Base-by-base conservation (phyloP, 805 yeast species). In the Dipodascus albidus region DNA sequence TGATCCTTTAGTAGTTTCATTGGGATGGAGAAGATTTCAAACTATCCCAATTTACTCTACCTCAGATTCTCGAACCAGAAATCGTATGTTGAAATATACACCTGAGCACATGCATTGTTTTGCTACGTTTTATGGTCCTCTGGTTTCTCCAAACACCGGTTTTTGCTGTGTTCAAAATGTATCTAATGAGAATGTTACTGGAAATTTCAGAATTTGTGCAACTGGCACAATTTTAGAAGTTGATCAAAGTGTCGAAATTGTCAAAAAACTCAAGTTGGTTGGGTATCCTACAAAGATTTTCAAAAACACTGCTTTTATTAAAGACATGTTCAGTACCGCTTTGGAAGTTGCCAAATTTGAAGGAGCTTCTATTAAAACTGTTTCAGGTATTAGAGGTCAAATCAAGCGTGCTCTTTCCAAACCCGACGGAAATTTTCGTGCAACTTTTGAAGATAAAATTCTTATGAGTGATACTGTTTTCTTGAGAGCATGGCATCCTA, bases 1-100 rank as follows among this genome's bases (percentile, higher is more conserved):
- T 65, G 99, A 93, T 71, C 99, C 99, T 1, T 75, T 95, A 59
- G 88, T 93, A 53, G 67, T 93, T 50, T 91, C 98, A 0, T 71
- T 93, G 47, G 99, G 99, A 41, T 93, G 99, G 99, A 82, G 99
- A 73, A 78, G 99, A 68, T 95, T 93, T 73, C 99, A 93, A 70
- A 90, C 99, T 0, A 72, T 91, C 53, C 99, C 99, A 6, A 78
- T 93, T 23, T 93, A 90, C 67, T 90, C 99, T 2, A 93, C 99
- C 0, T 82, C 96, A 3, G 99, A 93, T 69, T 93, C 99, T 3
- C 79, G 99, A 71, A 93, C 99, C 14, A 80, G 99, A 74, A 91
- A 90, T 64, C 84, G 99, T 73, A 87, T 93, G 96, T 77, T 93
- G 71, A 93, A 93, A 67, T 93, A 93, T 67, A 93, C 99, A 0